Evolutionary conservation across 345 rosid species (phyloP), one percentile per base, ranked within the genome.

Genomic region (Arabidopsis thaliana): DNA sequence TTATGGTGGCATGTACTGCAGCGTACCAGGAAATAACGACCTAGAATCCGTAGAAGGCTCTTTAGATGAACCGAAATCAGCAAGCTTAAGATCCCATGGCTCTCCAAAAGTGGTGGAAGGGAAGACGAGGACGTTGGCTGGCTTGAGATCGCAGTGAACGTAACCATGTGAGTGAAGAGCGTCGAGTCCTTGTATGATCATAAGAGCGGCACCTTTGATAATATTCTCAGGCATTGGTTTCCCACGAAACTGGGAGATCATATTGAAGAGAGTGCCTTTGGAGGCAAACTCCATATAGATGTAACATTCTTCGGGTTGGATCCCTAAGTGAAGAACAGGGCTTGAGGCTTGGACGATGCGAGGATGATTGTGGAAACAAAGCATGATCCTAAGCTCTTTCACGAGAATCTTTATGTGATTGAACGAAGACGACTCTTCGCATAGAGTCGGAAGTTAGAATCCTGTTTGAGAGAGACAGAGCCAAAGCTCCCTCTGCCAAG

Each of bases 401-500:
- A 13, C 23, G 3, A 69, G 63, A 32, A 7, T 42, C 24, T 34
- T 8, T 22, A 42, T 2, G 41, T 10, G 3, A 16, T 7, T 0
- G 2, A 57, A 1, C 3, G 23, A 11, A 30, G 65, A 69, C 2
- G 74, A 42, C 16, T 69, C 23, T 56, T 10, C 7, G 65, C 74
- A 13, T 41, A 33, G 16, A 30, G 14, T 7, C 36, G 60, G 2
- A 20, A 25, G 11, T 45, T 12, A 1, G 23, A 5, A 22, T 34
- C 57, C 4, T 4, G 36, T 24, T 28, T 13, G 45, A 71, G 66
- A 22, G 65, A 2, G 1, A 59, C 45, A 7, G 34, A 46, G 1
- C 74, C 74, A 14, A 11, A 70, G 11, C 74, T 5, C 7, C 74
- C 74, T 57, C 23, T 34, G 24, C 66, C 74, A 7, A 70, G 74